These are phyloP conservation scores for Bassia scoparia DNA, from an alignment of 148 eudicot genomes.

Conservation along the genomic window DNA sequence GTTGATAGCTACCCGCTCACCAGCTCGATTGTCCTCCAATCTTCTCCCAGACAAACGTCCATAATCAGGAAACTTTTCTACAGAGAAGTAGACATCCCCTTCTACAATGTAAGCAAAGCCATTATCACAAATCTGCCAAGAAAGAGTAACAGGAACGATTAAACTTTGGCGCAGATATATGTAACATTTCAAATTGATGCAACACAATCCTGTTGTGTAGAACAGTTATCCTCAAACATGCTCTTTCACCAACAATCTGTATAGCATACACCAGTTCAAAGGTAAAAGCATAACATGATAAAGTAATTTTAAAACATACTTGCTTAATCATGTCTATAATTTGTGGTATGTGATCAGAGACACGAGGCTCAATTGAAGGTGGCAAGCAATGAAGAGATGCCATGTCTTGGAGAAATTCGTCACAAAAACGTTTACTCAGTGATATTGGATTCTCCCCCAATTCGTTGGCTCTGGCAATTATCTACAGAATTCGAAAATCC, in stretches of 20 bases:
- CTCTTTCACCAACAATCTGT: neutral
- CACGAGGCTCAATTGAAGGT: slow-evolving; percentile 89
- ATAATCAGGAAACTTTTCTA: slow-evolving; percentile 67
- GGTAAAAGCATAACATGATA: neutral
- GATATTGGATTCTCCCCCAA: slow-evolving; percentile 82
- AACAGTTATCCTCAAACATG: neutral
- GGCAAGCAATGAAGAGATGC: slow-evolving; percentile 67
- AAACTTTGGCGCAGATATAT: neutral
- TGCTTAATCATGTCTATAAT: slow-evolving; percentile 89
- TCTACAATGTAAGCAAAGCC: slow-evolving; percentile 65
- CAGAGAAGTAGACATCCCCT: slow-evolving; percentile 90
- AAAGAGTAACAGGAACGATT: slow-evolving; percentile 11
- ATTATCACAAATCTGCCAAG: slow-evolving; percentile 71
- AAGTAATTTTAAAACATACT: slow-evolving; percentile 34
- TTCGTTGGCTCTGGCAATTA: slow-evolving; percentile 91
- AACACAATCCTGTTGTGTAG: neutral
- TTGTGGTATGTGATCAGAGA: slow-evolving; percentile 92
- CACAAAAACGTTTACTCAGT: slow-evolving; percentile 84
- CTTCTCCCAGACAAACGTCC: slow-evolving; percentile 84
- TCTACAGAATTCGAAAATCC: slow-evolving; percentile 85
- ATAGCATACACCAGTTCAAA: neutral
- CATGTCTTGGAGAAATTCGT: slow-evolving; percentile 87
- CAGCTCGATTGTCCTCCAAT: slow-evolving; percentile 92
- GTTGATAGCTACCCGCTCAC: slow-evolving; percentile 87
- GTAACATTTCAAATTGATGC: neutral